Percentiles rank a stretch among this genome's conserved stretches.
These are phyloP conservation scores for Castanea sativa DNA, from an alignment of 306 rosid species.

Conservation along the genomic window DNA sequence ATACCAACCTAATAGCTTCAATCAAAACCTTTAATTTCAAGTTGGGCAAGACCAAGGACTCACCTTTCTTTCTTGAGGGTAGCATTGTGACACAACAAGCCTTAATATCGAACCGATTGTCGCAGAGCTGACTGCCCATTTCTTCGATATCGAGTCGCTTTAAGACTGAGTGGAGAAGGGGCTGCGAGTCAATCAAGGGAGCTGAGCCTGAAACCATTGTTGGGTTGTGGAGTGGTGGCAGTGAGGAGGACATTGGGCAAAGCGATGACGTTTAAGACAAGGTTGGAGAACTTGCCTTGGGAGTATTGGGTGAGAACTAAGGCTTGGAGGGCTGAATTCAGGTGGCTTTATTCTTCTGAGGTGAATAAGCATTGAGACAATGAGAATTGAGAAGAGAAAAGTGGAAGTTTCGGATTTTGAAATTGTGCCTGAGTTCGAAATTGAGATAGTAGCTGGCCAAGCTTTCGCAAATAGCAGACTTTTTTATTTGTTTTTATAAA, in stretches of 20 bases:
- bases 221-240: constrained; percentile 34
- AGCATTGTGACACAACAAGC: too few relatives aligned
- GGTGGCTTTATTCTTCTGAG: constrained; percentile 27
- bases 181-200: neutral
- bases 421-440: neutral
- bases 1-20: too few relatives aligned
- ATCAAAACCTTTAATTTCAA: too few relatives aligned
- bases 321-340: constrained; percentile 21
- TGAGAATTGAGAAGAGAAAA: neutral
- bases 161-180: constrained; percentile 23
- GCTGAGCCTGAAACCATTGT: neutral
- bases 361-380: constrained; percentile 27
- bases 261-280: constrained; percentile 63
- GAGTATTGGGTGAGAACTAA: constrained; percentile 51
- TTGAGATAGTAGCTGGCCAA: too few relatives aligned
- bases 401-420: neutral
- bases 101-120: too few relatives aligned
- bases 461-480: too few relatives aligned
- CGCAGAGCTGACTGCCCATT: too few relatives aligned
- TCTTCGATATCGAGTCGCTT: neutral
- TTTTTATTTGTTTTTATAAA: too few relatives aligned
- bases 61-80: too few relatives aligned
- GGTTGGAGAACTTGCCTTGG: constrained; percentile 58
- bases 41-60: too few relatives aligned
- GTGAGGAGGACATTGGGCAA: constrained; percentile 66